These are phyloP conservation scores for Ceratobasidium sp. DNA, from an alignment of 1,284 basidiomycete genomes.

Conservation along the genomic window DNA sequence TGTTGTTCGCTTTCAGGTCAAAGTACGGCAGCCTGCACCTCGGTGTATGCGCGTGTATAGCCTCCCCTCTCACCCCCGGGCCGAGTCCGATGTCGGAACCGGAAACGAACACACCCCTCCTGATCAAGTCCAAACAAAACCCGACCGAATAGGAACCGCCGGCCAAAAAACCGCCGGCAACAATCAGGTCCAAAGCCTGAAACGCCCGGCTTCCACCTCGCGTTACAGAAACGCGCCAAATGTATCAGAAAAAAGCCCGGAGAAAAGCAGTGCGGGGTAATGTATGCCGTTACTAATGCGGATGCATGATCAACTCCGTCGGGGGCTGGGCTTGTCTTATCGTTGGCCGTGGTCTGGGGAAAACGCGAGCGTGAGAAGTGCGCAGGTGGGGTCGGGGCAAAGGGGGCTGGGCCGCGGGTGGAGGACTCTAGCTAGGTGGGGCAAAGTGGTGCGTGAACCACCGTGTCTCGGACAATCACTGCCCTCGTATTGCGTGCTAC, in stretches of 20 bases:
- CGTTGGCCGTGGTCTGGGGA: neutral
- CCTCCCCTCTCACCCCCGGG: neutral
- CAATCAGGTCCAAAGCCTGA: neutral
- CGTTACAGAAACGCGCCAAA: slow-evolving; percentile 1
- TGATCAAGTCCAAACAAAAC: slow-evolving; percentile 7
- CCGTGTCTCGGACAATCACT: neutral
- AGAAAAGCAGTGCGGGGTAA: slow-evolving; percentile 11
- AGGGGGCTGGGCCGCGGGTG: slow-evolving; percentile 11
- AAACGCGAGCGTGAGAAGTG: neutral
- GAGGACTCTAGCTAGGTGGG: neutral
- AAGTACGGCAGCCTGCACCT: neutral
- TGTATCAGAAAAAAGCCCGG: neutral
- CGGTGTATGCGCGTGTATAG: neutral
- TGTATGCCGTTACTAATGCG: slow-evolving; percentile 1
- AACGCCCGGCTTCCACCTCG: neutral
- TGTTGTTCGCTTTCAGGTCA: neutral
- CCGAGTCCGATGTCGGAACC: neutral
- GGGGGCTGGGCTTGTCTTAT: slow-evolving; percentile 7
- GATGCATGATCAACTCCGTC: slow-evolving; percentile 1
- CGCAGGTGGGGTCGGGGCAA: slow-evolving; percentile 1
- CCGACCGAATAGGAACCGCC: slow-evolving; percentile 15
- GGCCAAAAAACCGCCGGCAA: slow-evolving; percentile 1
- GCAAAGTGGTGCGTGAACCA: neutral
- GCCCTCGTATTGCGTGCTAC: neutral
- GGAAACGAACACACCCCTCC: neutral